These are phyloP conservation scores for Alloascoidea africana DNA, from an alignment of 805 yeast species.

Conservation along the genomic window DNA sequence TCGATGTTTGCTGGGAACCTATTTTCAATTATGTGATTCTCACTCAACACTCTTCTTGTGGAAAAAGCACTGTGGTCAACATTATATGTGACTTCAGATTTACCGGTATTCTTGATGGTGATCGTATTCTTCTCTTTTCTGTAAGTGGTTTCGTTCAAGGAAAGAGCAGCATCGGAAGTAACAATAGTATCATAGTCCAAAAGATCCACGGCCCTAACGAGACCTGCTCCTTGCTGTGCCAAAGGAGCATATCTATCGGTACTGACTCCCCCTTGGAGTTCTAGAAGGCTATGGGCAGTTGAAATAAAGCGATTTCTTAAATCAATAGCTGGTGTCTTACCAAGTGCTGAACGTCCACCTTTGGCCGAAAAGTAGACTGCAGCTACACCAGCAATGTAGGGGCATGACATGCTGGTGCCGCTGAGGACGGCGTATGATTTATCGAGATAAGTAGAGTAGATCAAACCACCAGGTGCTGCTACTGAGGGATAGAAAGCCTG, in stretches of 20 bases:
- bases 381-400: conserved; percentile 10
- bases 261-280: not conserved
- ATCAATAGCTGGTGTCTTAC: conserved; percentile 3
- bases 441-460: conserved; percentile 8
- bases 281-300: conserved; percentile 4
- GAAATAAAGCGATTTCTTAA: conserved; percentile 5
- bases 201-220: conserved; percentile 8
- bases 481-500: conserved; percentile 10
- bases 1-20: too few species aligned
- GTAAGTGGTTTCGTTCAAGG: not conserved
- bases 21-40: too few species aligned
- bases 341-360: conserved; percentile 2
- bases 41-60: not conserved
- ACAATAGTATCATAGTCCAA: conserved; percentile 7
- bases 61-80: not conserved
- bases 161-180: conserved; percentile 2
- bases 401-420: conserved; percentile 11
- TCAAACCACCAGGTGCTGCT: conserved; percentile 12
- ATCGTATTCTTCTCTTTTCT: not conserved
- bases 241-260: conserved; percentile 6
- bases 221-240: conserved; percentile 11
- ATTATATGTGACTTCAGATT: not conserved
- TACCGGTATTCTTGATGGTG: not conserved
- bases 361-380: conserved; percentile 8
- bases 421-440: conserved; percentile 5